phyloP scores from a whole-genome alignment of 1,139 yeast species.

The Pichia sp. region DNA sequence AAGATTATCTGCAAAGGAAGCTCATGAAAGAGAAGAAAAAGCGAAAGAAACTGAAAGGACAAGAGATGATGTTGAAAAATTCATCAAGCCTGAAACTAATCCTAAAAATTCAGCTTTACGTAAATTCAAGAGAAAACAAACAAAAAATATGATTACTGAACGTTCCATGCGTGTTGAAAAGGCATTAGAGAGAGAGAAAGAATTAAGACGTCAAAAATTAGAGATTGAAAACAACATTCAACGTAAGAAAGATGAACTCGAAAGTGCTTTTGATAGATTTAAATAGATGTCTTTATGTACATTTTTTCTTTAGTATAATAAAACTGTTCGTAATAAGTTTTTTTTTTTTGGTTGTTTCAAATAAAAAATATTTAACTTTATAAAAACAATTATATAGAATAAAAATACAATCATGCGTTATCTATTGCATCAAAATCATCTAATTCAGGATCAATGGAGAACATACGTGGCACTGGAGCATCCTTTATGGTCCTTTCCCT shows the following conservation, averaged over 20 bases:
- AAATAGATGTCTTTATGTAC: conserved; percentile 13
- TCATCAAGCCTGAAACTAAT: conserved; percentile 52
- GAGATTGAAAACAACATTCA: conserved; percentile 33
- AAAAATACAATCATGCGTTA: background rate
- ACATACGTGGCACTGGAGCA: conserved; percentile 91
- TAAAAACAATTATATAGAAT: background rate
- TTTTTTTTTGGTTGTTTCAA: too few species aligned
- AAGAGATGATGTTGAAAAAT: conserved; percentile 34
- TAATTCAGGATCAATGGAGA: conserved; percentile 47
- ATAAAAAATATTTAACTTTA: too few species aligned
- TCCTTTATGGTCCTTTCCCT: conserved; percentile 76
- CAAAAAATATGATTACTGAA: conserved; percentile 81
- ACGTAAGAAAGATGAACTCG: conserved; percentile 40
- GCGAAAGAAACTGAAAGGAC: conserved; percentile 34
- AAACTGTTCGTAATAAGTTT: too few species aligned
- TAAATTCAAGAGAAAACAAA: conserved; percentile 75
- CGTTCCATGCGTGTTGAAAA: conserved; percentile 78
- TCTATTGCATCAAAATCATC: conserved; percentile 21
- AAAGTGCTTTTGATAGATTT: conserved; percentile 56
- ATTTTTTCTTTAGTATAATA: too few species aligned
- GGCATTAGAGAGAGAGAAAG: conserved; percentile 69
- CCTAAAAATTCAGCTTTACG: conserved; percentile 83
- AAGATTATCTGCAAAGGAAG: conserved; percentile 59
- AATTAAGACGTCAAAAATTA: conserved; percentile 52
- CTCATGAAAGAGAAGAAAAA: conserved; percentile 40